Evolutionary conservation across 257 asterid genomes (phyloP), one percentile per base, ranked within the genome.

Genomic region (Lithospermum erythrorhizon): DNA sequence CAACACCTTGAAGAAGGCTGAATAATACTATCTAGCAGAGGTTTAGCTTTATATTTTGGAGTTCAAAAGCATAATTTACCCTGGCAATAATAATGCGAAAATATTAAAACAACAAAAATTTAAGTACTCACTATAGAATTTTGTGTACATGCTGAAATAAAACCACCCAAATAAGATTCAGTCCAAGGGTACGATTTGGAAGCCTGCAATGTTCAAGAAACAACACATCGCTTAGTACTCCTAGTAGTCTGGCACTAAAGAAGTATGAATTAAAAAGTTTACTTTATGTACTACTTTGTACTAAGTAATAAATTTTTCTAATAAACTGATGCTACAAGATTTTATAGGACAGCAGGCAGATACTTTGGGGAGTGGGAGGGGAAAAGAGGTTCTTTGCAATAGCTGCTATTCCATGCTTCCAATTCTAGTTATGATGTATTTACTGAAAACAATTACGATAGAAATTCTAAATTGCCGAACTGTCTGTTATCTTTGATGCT

Each of bases 91-190:
- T 11, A 53, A 53, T 18, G 21, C 2, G 25, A 14, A 53, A 53
- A n/a, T 53, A 20, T 53, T 11, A 4, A 20, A 56, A 56, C 41
- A 2, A 22, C 30, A 3, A 23, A 22, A 22, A 5, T 48, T 21
- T 16, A 52, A 63, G 53, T 58, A 79, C 86, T 81, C 67, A 84
- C 94, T 9, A 58, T 64, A 56, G 80, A 66, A 75, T 74, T 81
- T 65, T 82, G 82, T 37, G 78, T 86, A 51, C 81, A 80, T 63
- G 84, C 66, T 76, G 84, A 64, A 20, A 79, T 29, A 4, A 73
- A 71, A 70, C 76, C 68, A 29, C 88, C 80, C 61, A 73, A 70
- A 63, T 69, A 80, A 49, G 94, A 65, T 64, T 80, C 88, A 53
- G 78, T 53, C 66, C 70, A 56, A 62, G 82, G 80, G 68, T 73